Conservation (phyloP, 2,329 filamentous ascomycete genomes). For the Penicillium sp. region DNA sequence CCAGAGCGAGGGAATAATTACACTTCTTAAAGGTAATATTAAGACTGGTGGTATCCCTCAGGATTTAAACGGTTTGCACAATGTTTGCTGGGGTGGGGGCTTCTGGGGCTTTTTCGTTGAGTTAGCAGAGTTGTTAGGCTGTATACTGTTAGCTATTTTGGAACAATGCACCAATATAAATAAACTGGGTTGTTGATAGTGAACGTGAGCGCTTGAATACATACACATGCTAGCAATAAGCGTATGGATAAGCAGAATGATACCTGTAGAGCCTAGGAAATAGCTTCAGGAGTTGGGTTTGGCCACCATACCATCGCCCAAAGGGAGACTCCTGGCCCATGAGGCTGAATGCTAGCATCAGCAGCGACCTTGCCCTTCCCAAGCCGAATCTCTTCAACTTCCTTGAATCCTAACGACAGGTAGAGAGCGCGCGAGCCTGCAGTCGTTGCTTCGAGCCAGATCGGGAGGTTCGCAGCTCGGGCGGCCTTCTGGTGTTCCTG, state of each 20-base stretch:
- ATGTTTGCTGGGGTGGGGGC: neutral
- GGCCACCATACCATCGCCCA: slow-evolving; percentile 30
- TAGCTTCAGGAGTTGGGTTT: neutral
- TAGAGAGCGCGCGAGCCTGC: slow-evolving; percentile 17
- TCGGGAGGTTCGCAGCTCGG: slow-evolving; percentile 18
- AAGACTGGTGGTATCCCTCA: slow-evolving; percentile 41
- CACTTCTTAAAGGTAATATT: slow-evolving; percentile 48
- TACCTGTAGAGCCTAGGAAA: neutral
- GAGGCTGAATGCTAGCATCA: slow-evolving; percentile 14
- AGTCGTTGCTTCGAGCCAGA: slow-evolving; percentile 26
- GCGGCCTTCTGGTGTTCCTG: slow-evolving; percentile 17
- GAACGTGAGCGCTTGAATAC: neutral
- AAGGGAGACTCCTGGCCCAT: slow-evolving; percentile 17
- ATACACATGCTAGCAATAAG: neutral
- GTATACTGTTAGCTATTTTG: neutral
- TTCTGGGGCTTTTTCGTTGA: neutral
- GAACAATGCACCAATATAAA: neutral
- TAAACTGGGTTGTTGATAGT: neutral
- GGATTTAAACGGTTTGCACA: slow-evolving; percentile 23
- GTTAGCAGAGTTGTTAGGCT: neutral
- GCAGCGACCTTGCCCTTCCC: slow-evolving; percentile 21
- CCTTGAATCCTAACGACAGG: slow-evolving; percentile 22
- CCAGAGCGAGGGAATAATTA: too few relatives aligned
- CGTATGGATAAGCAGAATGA: neutral
- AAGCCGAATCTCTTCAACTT: slow-evolving; percentile 20